Evolutionary conservation across 345 rosid genomes (phyloP), one percentile per base, ranked within the genome.

Genomic region (Brassica rapa): DNA sequence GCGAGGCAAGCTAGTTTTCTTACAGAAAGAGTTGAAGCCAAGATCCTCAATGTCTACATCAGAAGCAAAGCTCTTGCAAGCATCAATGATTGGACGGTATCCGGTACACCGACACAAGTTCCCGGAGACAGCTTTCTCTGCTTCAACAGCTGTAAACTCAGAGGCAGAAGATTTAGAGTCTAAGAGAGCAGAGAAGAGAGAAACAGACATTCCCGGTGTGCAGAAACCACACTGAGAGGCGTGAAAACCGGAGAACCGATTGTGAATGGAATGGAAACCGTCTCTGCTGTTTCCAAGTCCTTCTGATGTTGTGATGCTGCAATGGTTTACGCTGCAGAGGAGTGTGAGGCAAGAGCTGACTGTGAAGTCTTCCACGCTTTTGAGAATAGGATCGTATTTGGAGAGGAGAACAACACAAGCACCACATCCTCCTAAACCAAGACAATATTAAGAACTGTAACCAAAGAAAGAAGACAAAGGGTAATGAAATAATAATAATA

Each of bases 101-200:
- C 98, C 98, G 0, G 98, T 94, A 74, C 98, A 94, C 19, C 97
- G 89, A 74, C 98, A 94, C 74, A 94, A 89, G 83, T 94, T 94
- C 30, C 97, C 97, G 0, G 83, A 41, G 6, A 90, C 83, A 51
- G 97, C 89, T 65, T 82, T 91, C 80, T 94, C 97, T 29, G 98
- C 97, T 80, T 90, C 95, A 11, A 80, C 55, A 32, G 75, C 79
- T 4, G 94, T 89, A 46, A 94, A 75, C 84, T 87, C 87, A 14
- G n/a, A 4, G 29, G 66, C 29, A 62, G 94, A 92, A 68, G 86
- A 84, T 37, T 87, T 86, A 61, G 93, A 89, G 57, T 91, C 88
- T 23, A 89, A 81, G 5, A 92, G 92, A 35, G 97, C 93, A 5
- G 91, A 84, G 62, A 79, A 91, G 23, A 94, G 83, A 8, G 97